These are phyloP conservation scores for Starmerella scarabaei DNA, from an alignment of 805 yeast genomes.

Conservation along the genomic window DNA sequence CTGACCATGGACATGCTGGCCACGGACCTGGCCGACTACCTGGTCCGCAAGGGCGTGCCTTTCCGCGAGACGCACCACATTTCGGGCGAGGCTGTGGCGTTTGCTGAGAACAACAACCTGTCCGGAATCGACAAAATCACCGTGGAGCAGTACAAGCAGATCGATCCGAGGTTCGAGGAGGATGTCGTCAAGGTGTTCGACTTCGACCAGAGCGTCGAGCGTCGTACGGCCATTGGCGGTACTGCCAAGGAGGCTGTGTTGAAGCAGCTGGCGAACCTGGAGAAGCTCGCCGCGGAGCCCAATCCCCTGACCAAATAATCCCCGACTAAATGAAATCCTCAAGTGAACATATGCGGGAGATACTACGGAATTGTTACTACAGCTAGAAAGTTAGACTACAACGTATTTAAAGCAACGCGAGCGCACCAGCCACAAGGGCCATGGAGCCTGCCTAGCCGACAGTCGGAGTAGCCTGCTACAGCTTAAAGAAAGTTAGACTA, in stretches of 20 bases:
- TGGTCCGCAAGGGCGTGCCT: constrained; percentile 96
- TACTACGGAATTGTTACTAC: no score
- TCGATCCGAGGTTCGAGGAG: constrained; percentile 64
- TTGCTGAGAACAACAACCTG: constrained; percentile 65
- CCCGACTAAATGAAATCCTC: no score
- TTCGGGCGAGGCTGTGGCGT: constrained; percentile 91
- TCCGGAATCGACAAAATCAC: constrained; percentile 79
- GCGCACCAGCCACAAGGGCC: no score
- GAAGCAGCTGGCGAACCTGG: constrained; percentile 42
- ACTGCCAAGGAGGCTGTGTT: constrained; percentile 85
- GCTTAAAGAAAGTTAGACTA: no score
- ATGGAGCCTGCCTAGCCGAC: no score
- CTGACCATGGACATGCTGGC: constrained; percentile 99
- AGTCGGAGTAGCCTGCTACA: no score
- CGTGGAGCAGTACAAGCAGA: constrained; percentile 60
- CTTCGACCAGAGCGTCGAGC: constrained; percentile 89
- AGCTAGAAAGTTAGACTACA: no score
- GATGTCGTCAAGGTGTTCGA: constrained; percentile 81
- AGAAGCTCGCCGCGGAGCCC: constrained; percentile 2
- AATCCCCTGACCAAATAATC: not conserved
- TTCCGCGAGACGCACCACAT: constrained; percentile 98
- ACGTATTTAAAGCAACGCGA: no score
- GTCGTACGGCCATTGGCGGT: constrained; percentile 94
- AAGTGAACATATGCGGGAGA: no score
- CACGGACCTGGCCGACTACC: constrained; percentile 93